Evolutionary conservation across 2,329 filamentous ascomycete genomes (phyloP), one percentile per base, ranked within the genome.

Genomic region (Arthrobotrys sphaeroides): DNA sequence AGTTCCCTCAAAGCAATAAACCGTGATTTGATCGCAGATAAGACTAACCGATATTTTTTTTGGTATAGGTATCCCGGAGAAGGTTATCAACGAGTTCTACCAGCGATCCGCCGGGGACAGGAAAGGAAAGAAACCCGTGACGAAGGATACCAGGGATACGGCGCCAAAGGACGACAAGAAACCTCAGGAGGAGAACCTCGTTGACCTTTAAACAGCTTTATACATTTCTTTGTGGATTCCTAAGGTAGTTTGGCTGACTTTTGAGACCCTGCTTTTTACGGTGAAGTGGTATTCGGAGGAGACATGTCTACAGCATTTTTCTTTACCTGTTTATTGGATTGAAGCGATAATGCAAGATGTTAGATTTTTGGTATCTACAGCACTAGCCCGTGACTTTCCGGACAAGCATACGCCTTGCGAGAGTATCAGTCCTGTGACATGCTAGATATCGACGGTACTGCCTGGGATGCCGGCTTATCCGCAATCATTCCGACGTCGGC

Each of bases 21-120:
- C 78, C 86, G 86, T 12, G 16, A 36, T 57, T 18, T 2, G 31
- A 16, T 20, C 5, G 53, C 20, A 31, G n/a, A 12, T n/a, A n/a
- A n/a, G n/a, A 18, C 33, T 66, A 60, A 65, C 28, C 16, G n/a
- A 7, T 16, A 45, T 22, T 24, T 12, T 36, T 51, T 12, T 12
- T 12, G n/a, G 20, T 49, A 64, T 31, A 77, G 77, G 77, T 72
- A 93, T 95, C 81, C 92, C 92, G 73, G 89, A 89, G 85, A 93
- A 93, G 85, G 83, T 93, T 45, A 87, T 95, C 80, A 90, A 93
- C 81, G 91, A 94, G 83, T 95, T 89, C 85, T 95, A 94, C 84
- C 88, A 90, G 81, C 87, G 91, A 79, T 88, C 87, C 59, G 86
- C 86, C 80, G 66, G 66, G 31, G 87, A 89, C 77, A 84, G 87